Conservation (phyloP, 225 moss, liverwort and hornwort species). For the Ulota crispa region DNA sequence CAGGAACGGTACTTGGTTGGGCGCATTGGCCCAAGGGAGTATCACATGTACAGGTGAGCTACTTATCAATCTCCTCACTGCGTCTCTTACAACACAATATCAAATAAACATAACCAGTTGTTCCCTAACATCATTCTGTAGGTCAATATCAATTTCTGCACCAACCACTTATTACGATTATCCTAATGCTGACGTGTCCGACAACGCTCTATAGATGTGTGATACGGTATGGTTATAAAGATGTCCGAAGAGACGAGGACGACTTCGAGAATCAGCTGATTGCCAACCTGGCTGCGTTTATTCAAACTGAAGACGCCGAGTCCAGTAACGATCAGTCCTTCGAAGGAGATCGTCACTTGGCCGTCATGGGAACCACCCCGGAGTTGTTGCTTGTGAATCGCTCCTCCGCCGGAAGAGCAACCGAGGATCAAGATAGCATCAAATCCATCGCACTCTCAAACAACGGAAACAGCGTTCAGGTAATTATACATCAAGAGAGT, state of each 20-base stretch:
- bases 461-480: slow-evolving; percentile 36
- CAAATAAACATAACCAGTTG: no score
- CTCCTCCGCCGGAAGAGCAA: slow-evolving; percentile 22
- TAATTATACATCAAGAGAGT: not conserved
- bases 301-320: slow-evolving; percentile 63
- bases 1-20: slow-evolving; percentile 61
- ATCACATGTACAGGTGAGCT: slow-evolving; percentile 57
- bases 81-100: not conserved
- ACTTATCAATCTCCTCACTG: not conserved
- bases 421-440: slow-evolving; percentile 29
- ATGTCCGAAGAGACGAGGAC: slow-evolving; percentile 45
- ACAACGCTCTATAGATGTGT: slow-evolving; percentile 35
- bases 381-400: slow-evolving; percentile 23
- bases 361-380: slow-evolving; percentile 52
- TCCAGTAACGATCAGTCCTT: slow-evolving; percentile 75
- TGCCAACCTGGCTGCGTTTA: slow-evolving; percentile 76
- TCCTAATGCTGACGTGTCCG: not conserved
- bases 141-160: not conserved
- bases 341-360: slow-evolving; percentile 53
- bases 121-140: not conserved
- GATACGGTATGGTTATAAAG: slow-evolving; percentile 61
- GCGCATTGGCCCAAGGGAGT: slow-evolving; percentile 53
- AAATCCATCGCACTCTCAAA: slow-evolving; percentile 26
- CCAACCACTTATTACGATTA: not conserved
- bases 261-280: slow-evolving; percentile 59